phyloP scores from a whole-genome alignment of 768 basidiomycete genomes.

The Leccinellum rugosiceps region DNA sequence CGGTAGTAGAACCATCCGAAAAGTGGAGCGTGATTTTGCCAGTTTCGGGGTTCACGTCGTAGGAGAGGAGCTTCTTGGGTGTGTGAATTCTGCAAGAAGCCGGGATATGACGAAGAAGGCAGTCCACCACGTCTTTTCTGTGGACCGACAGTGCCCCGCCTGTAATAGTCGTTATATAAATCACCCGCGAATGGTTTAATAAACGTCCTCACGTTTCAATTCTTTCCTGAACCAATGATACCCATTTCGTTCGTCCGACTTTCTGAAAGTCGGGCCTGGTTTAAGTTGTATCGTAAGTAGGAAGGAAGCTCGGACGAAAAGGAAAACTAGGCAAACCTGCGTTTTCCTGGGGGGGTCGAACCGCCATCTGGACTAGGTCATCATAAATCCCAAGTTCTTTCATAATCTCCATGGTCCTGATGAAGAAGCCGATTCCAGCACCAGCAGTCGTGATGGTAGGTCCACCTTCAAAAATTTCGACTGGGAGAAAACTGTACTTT shows the following conservation, averaged over 20 bases:
- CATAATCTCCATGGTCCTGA: slow-evolving; percentile 43
- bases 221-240: slow-evolving; percentile 25
- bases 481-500: slow-evolving; percentile 24
- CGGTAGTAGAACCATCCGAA: slow-evolving; percentile 32
- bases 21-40: slow-evolving; percentile 34
- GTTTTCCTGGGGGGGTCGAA: slow-evolving; percentile 16
- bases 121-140: slow-evolving; percentile 36
- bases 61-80: slow-evolving; percentile 35
- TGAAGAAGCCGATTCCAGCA: slow-evolving; percentile 47
- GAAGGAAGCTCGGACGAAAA: not conserved
- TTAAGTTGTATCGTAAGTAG: not conserved
- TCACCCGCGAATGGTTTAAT: not conserved
- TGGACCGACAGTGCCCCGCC: slow-evolving; percentile 34
- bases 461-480: slow-evolving; percentile 43
- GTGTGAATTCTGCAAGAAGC: slow-evolving; percentile 31
- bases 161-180: slow-evolving; percentile 6
- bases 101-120: slow-evolving; percentile 29
- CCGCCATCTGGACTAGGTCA: slow-evolving; percentile 22
- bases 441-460: slow-evolving; percentile 40
- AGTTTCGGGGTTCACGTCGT: slow-evolving; percentile 17
- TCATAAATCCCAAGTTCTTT: slow-evolving; percentile 38
- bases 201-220: slow-evolving; percentile 21
- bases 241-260: slow-evolving; percentile 34
- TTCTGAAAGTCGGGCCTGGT: slow-evolving; percentile 29
- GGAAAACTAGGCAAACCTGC: slow-evolving; percentile 6